Base-by-base conservation (phyloP, 805 yeast species). In the Candida oleophila region DNA sequence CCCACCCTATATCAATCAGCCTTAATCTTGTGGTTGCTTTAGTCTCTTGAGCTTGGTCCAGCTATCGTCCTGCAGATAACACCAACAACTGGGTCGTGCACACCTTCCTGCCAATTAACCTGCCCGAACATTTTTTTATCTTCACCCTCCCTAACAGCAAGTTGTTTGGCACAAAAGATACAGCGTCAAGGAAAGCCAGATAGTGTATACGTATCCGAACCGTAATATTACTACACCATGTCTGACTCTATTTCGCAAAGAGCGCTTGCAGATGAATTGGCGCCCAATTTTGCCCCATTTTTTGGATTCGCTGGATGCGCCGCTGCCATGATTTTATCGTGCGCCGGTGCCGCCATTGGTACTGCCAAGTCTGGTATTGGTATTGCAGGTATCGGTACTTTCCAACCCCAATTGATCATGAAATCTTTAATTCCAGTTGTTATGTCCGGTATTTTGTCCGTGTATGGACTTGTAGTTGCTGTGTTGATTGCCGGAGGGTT, bases 351-450 rank as follows among this genome's bases (percentile, higher is more conserved):
- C 3, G 98, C 98, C 50, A 85, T 90, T 55, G 99, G 99, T 48
- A 92, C 98, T 2, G 98, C 98, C 51, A 94, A 94, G 69, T 87
- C 96, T 39, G 99, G 99, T 49, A 85, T 94, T 53, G 99, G 99
- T 78, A 94, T 94, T 59, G 75, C 97, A 28, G 99, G 98, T 77
- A 90, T 94, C 55, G 97, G 98, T 76, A 87, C 96, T 41, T 94
- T 92, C 73, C 87, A 88, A 65, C 99, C 99, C 11, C 99, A 94
- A 61, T 76, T 94, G 60, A 90, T 94, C 60, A 94, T 94, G 98
- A 88, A 86, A 68, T 86, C 94, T 5, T 76, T 94, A 43, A 91
- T 94, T 56, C 99, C 99, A 15, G 99, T 94, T 41, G 96, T 94
- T 54, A 90, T 94, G 96, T 83, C 94, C 53, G 99, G 99, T 81